Evolutionary conservation across 23 red algal genomes (phyloP).

Genomic region (Pyropia yezoensis): DNA sequence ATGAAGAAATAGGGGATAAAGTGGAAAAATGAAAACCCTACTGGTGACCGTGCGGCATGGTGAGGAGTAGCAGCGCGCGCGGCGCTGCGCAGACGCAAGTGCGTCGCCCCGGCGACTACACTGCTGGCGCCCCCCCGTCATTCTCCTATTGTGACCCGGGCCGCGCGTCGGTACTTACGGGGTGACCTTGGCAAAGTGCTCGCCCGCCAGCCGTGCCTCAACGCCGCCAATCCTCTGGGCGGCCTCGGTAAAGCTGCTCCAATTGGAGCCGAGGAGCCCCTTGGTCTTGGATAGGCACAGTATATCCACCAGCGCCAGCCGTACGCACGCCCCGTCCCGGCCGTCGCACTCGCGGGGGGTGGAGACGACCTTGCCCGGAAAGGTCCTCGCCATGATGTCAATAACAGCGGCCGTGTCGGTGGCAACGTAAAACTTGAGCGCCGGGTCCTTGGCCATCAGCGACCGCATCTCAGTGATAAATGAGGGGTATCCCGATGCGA

Average conservation of each 20-base stretch:
- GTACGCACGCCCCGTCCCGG: not conserved
- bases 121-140: too few relatives aligned
- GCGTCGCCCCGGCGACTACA: too few relatives aligned
- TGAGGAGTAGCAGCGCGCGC: too few relatives aligned
- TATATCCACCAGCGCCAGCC: constrained; percentile 1
- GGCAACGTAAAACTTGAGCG: constrained; percentile 6
- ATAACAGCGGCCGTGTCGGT: not conserved
- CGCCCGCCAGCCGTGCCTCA: not conserved
- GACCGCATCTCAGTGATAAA: constrained; percentile 1
- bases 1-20: too few relatives aligned
- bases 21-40: too few relatives aligned
- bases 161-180: not conserved
- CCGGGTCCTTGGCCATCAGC: not conserved
- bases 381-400: not conserved
- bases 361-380: constrained; percentile 1
- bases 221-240: constrained; percentile 5
- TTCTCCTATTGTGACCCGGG: too few relatives aligned
- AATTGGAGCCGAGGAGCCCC: constrained; percentile 1
- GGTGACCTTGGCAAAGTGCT: constrained; percentile 8
- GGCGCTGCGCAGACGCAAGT: too few relatives aligned
- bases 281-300: not conserved
- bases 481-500: not conserved
- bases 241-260: constrained; percentile 7
- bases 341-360: not conserved
- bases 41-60: too few relatives aligned